phyloP scores from a whole-genome alignment of 192 early-diverging fungal genomes.

The Backusella parvicylindrica region DNA sequence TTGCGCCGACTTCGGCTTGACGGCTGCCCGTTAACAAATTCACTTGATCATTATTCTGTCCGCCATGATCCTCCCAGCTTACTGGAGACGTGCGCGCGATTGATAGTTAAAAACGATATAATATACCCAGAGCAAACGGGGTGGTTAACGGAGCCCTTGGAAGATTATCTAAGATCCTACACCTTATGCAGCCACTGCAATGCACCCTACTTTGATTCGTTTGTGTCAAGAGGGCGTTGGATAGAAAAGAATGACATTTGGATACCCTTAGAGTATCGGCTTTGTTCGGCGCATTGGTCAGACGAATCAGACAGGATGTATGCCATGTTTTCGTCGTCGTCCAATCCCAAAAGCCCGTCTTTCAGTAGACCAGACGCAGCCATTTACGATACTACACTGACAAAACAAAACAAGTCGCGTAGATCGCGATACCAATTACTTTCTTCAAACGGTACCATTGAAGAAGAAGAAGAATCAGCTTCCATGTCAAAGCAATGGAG shows the following conservation, averaged over 20 bases:
- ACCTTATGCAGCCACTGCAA: constrained; percentile 68
- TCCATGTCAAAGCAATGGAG: neutral
- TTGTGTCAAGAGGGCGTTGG: constrained; percentile 55
- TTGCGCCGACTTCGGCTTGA: constrained; percentile 58
- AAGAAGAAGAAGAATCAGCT: neutral
- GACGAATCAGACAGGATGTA: constrained; percentile 61
- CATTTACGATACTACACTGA: neutral
- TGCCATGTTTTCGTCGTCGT: constrained; percentile 45
- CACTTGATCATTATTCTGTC: constrained; percentile 29
- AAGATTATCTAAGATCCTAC: constrained; percentile 57
- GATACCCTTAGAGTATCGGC: constrained; percentile 60
- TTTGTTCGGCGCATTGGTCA: constrained; percentile 77
- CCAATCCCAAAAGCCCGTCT: neutral
- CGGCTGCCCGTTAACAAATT: constrained; percentile 47
- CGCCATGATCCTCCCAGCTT: constrained; percentile 56
- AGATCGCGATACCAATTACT: neutral
- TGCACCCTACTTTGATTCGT: constrained; percentile 78
- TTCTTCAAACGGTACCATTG: neutral
- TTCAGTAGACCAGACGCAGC: neutral
- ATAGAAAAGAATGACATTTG: constrained; percentile 57
- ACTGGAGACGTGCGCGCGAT: constrained; percentile 70
- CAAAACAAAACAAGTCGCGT: neutral
- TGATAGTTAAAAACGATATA: neutral
- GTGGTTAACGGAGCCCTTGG: constrained; percentile 20
- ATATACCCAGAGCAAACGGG: neutral